Evolutionary conservation across 352 stramenopile genomes (phyloP), one percentile per base, ranked within the genome.

Genomic region (Hyaloperonospora brassicae): DNA sequence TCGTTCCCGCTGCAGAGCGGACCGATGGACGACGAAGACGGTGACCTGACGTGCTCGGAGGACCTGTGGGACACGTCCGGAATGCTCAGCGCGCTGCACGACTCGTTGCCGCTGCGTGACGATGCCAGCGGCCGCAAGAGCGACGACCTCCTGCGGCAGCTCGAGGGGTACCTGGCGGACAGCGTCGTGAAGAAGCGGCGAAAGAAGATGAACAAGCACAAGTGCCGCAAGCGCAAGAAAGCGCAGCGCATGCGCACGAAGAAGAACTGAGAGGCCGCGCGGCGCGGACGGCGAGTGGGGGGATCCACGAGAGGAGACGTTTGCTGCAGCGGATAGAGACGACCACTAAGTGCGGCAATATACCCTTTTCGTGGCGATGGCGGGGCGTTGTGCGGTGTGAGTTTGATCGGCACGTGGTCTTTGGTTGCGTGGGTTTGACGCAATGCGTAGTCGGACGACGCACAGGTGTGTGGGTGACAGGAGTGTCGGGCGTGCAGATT

Each of bases 181-280:
- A 92, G 79, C 55, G 85, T 95, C 55, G 62, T 93, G 55, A 91
- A 90, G 75, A 95, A 95, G 59, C 72, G 85, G 62, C 79, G 84
- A 79, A 93, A 93, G 78, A 93, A 93, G 72, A 95, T 95, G 85
- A 95, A 92, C 80, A 95, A 95, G 81, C 85, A 95, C 79, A 95
- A 95, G 79, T 79, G 90, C 68, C 79, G 80, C 47, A 95, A 95
- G 83, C 85, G 85, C 59, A 84, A 80, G 66, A 95, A 95, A 81
- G 82, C 81, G 59, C 55, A 70, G 68, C 83, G 85, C 56, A 89
- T 92, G 78, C 82, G 82, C 62, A 95, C 84, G 57, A 91, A 93
- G 76, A 89, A 89, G 74, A 93, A 90, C 70, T 93, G 89, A 64
- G 17, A 17, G 17, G 17, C 17, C 17, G 17, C 17, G 22, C 17